Base-by-base conservation (phyloP, 805 yeast genomes). In the Wickerhamomyces ciferrii region DNA sequence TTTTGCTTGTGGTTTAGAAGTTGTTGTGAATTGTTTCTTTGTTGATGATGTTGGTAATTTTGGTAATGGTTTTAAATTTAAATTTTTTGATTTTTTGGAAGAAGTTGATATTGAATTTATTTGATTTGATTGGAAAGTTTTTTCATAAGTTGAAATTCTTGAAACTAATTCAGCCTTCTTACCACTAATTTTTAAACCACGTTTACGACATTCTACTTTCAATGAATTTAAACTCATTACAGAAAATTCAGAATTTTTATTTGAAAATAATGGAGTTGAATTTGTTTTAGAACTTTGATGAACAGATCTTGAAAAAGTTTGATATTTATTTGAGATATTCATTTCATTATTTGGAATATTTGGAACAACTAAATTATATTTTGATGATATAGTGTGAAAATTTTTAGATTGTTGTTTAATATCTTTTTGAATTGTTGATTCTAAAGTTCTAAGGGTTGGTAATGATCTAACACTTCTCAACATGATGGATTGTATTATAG, bases 121-220 rank as follows among this genome's bases (percentile, higher is more conserved):
- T n/a, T 43, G 39, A 21, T 40, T 42, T 15, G 46, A 43, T 17
- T 51, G 39, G 27, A 44, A 50, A 1, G 56, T 48, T 15, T 49
- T 46, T 25, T 63, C 66, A 45, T 49, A 51, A 7, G 56, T 50
- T 25, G 58, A 43, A 21, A 63, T 59, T 45, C 72, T 60, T 10
- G 63, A 57, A 23, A 82, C 69, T 21, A 83, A 63, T 27, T 83
- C 87, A 10, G 73, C 61, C 56, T 83, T 83, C 43, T 71, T 71
- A 14, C 90, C 90, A n/a, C 78, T 65, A 0, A 81, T 74, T 54
- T 75, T 79, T 48, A 83, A 61, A 0, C 87, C 86, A 49, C 83
- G 72, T 47, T 66, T 67, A 47, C 76, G 75, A 59, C 87, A 81
- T 58, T 83, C 87, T 44, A 60, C 61, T 57, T 78, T 81, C 53